A percentile compares a stretch with the other conserved stretches of the same genome.
Conservation (phyloP, 2,329 filamentous ascomycete genomes). For the Gaeumannomyces sp. region DNA sequence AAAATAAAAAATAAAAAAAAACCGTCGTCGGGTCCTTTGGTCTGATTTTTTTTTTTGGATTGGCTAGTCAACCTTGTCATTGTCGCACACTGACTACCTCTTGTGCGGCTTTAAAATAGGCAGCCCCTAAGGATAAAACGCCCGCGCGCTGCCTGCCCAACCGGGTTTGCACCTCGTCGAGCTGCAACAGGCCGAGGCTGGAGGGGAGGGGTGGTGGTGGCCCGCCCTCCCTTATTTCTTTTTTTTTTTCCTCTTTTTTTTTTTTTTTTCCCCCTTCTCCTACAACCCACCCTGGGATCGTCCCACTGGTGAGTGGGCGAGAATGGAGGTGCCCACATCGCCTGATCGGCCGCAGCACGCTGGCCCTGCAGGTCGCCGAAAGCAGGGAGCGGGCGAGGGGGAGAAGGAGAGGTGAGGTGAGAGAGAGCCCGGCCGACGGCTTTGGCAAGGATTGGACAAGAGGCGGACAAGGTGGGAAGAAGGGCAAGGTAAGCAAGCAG, state of each 20-base stretch:
- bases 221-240: not conserved
- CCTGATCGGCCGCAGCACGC: conserved; percentile 3
- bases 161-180: not conserved
- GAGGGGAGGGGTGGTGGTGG: too few species aligned
- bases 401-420: too few species aligned
- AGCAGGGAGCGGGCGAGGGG: not conserved
- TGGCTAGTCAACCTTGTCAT: not conserved
- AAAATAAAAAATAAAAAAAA: not conserved
- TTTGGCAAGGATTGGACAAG: not conserved
- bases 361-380: conserved; percentile 7
- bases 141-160: not conserved
- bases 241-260: not conserved
- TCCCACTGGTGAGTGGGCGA: not conserved
- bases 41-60: too few species aligned
- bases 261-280: too few species aligned
- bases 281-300: not conserved
- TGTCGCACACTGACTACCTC: not conserved
- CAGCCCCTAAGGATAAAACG: too few species aligned
- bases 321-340: not conserved
- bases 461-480: not conserved
- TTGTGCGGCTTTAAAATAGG: too few species aligned
- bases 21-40: not conserved
- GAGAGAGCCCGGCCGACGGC: too few species aligned
- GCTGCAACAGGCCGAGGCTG: too few species aligned
- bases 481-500: not conserved